These are phyloP conservation scores for Flaveria sonorensis DNA, from an alignment of 129 eudicot species.

Conservation along the genomic window DNA sequence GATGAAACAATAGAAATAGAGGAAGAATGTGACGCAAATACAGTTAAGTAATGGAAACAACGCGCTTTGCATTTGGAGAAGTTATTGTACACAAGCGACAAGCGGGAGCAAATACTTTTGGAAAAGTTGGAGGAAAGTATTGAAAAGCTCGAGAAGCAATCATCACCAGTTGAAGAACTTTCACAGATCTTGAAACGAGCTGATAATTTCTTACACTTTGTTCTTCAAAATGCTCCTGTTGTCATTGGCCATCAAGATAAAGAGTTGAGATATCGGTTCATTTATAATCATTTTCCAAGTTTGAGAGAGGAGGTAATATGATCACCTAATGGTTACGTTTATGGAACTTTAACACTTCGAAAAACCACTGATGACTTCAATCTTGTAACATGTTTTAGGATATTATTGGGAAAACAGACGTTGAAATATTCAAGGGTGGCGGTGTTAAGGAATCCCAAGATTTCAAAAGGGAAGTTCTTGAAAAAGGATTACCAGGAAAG, in stretches of 20 bases:
- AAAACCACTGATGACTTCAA: not conserved
- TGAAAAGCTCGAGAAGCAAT: slow-evolving; percentile 77
- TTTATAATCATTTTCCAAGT: slow-evolving; percentile 86
- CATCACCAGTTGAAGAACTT: slow-evolving; percentile 88
- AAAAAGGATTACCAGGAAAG: slow-evolving; percentile 78
- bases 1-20: slow-evolving; percentile 61
- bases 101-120: slow-evolving; percentile 63
- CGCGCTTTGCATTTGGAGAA: slow-evolving; percentile 66
- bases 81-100: slow-evolving; percentile 63
- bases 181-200: slow-evolving; percentile 89
- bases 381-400: slow-evolving; percentile 47
- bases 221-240: slow-evolving; percentile 93
- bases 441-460: slow-evolving; percentile 96
- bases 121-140: slow-evolving; percentile 82
- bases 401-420: slow-evolving; percentile 89
- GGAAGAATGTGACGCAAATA: slow-evolving; percentile 64
- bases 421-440: slow-evolving; percentile 78
- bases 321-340: not conserved
- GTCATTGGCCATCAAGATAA: slow-evolving; percentile 96
- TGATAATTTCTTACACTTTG: slow-evolving; percentile 86
- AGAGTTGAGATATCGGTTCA: slow-evolving; percentile 82
- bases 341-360: not conserved
- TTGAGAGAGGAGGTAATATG: slow-evolving; percentile 78
- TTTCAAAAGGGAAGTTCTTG: slow-evolving; percentile 90
- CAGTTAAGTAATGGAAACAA: slow-evolving; percentile 73